Evolutionary conservation across 495 filamentous ascomycete species (phyloP).

Genomic region (Lophium mytilinum): DNA sequence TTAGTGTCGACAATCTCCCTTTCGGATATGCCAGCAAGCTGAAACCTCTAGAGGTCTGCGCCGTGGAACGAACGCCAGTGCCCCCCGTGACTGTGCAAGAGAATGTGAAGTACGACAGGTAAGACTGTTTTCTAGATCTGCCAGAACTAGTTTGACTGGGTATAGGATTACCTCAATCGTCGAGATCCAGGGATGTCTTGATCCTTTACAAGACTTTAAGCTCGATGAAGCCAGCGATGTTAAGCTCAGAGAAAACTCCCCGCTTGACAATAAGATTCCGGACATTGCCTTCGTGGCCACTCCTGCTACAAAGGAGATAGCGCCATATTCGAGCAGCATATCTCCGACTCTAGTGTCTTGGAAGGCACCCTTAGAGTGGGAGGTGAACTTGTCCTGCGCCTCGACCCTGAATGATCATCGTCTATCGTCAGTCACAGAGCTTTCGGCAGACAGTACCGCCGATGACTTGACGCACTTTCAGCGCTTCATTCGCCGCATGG

Average conservation of each 20-base stretch:
- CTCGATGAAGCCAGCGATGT: neutral
- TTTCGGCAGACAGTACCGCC: neutral
- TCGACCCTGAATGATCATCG: neutral
- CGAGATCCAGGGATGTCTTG: constrained; percentile 17
- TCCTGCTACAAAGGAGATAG: neutral
- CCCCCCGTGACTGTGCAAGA: neutral
- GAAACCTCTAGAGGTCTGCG: too few species aligned
- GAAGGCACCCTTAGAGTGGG: constrained; percentile 18
- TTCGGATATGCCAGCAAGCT: too few species aligned
- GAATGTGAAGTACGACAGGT: constrained; percentile 1
- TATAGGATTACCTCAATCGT: neutral
- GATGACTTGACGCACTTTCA: constrained; percentile 22
- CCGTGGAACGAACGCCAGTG: neutral
- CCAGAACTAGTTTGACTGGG: too few species aligned
- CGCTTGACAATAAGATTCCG: neutral
- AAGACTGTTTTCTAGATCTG: neutral
- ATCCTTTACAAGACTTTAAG: constrained; percentile 1
- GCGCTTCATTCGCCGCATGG: constrained; percentile 29
- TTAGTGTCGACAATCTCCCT: neutral
- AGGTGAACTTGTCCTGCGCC: constrained; percentile 7
- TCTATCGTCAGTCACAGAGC: constrained; percentile 1
- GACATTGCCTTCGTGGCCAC: neutral
- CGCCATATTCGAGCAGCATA: constrained; percentile 7
- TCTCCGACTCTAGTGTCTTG: constrained; percentile 10
- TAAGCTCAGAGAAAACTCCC: too few species aligned